A percentile compares a stretch with the other conserved stretches of the same genome.
These are phyloP conservation scores for Sisymbrium irio DNA, from an alignment of 345 rosid species.

Conservation along the genomic window DNA sequence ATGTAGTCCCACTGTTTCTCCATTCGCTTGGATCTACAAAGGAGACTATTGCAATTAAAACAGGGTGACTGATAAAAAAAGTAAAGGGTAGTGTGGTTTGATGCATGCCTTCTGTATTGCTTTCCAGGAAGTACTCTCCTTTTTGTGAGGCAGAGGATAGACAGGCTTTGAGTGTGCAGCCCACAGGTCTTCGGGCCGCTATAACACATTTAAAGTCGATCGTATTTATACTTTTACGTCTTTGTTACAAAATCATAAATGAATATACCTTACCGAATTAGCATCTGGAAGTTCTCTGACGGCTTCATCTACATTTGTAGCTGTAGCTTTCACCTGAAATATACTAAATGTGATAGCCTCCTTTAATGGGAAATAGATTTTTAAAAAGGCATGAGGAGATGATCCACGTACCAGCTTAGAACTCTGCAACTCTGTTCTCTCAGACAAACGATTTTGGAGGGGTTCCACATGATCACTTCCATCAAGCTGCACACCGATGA, in stretches of 20 bases:
- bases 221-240: constrained; percentile 6
- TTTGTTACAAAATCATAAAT: constrained; percentile 1
- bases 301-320: constrained; percentile 96
- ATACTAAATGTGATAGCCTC: neutral
- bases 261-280: constrained; percentile 87
- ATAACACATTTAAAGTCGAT: constrained; percentile 34
- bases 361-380: neutral
- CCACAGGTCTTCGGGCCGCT: constrained; percentile 97
- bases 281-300: constrained; percentile 98
- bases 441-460: constrained; percentile 74
- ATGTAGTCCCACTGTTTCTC: constrained; percentile 69
- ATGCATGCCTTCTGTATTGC: constrained; percentile 76
- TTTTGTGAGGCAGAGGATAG: constrained; percentile 82
- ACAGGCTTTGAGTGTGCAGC: constrained; percentile 76
- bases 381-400: neutral
- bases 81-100: neutral
- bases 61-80: constrained; percentile 12
- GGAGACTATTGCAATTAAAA: neutral
- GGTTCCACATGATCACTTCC: constrained; percentile 97
- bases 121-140: constrained; percentile 62
- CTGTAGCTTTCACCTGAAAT: constrained; percentile 90
- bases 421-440: constrained; percentile 63
- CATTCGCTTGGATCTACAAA: constrained; percentile 63
- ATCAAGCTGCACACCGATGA: constrained; percentile 97
- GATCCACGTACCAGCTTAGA: constrained; percentile 61